These are phyloP conservation scores for Xylaria sp. DNA, from an alignment of 2,329 filamentous ascomycete species.

Conservation along the genomic window DNA sequence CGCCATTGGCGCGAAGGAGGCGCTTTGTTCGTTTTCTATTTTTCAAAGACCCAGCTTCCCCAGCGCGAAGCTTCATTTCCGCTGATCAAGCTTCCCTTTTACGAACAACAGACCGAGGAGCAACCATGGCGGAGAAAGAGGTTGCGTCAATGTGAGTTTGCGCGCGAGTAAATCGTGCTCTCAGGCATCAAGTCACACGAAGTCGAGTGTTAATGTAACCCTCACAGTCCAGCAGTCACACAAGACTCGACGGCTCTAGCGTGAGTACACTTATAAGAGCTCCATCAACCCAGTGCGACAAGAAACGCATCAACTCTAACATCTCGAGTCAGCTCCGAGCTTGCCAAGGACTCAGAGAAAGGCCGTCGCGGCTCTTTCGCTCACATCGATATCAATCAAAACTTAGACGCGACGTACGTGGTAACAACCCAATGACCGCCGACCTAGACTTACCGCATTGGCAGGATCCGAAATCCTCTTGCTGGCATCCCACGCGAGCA, in stretches of 20 bases:
- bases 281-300: background rate
- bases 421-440: background rate
- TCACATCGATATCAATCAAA: conserved; percentile 51
- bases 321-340: conserved; percentile 6
- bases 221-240: conserved; percentile 2
- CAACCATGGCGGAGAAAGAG: conserved; percentile 22
- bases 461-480: conserved; percentile 54
- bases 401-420: conserved; percentile 53
- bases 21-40: background rate
- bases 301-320: conserved; percentile 7
- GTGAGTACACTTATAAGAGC: conserved; percentile 14
- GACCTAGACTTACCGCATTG: background rate
- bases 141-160: conserved; percentile 16
- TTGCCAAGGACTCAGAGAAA: conserved; percentile 39
- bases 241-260: conserved; percentile 1
- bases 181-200: background rate
- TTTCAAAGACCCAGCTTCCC: background rate
- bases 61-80: background rate
- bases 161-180: background rate
- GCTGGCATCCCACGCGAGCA: conserved; percentile 55
- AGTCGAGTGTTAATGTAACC: conserved; percentile 2
- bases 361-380: conserved; percentile 42
- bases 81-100: background rate
- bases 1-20: conserved; percentile 8
- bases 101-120: background rate